Base-by-base conservation (phyloP, 805 yeast species). In the Pichia eremophila region DNA sequence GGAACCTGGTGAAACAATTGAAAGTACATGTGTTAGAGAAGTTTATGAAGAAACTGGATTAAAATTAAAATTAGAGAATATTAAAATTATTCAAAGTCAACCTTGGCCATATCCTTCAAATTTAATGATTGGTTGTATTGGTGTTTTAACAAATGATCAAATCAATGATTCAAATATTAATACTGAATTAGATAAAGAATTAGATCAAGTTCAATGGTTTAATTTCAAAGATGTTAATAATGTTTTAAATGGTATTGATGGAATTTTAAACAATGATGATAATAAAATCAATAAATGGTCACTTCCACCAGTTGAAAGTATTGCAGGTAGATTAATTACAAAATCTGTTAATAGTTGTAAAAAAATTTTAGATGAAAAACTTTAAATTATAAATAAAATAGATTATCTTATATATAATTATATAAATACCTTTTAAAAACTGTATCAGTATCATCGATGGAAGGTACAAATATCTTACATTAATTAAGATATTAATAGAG, bases 31-130 rank as follows among this genome's bases (percentile, higher is more conserved):
- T 22, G 70, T 81, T 41, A 72, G 99, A 53, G 99, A 91, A 63
- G 83, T 86, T 31, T 90, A 93, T 88, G 99, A 91, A 63, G 99
- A 91, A 64, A 83, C 97, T 6, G 99, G 99, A 8, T 84, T 88
- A 35, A 72, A 66, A 46, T n/a, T 54, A 3, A 15, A 44, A 11
- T 80, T 79, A 46, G 54, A 65, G 4, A 63, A 73, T 29, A 83
- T 91, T 29, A 65, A 72, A 45, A 73, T 91, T 46, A 66, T 83
- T 22, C 71, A 79, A 56, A 77, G 93, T 12, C 98, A 91, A 66
- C 98, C 99, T 4, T 91, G 99, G 99, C 99, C 99, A 17, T 91
- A 81, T 64, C 98, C 98, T 1, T 89, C 87, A 0, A 88, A 83
- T 61, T 66, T 91, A 57, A 91, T 91, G 98, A 75, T 91, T 55